These are phyloP conservation scores for Allantophomopsis lycopodina DNA, from an alignment of 2,329 filamentous ascomycete genomes.

Conservation along the genomic window DNA sequence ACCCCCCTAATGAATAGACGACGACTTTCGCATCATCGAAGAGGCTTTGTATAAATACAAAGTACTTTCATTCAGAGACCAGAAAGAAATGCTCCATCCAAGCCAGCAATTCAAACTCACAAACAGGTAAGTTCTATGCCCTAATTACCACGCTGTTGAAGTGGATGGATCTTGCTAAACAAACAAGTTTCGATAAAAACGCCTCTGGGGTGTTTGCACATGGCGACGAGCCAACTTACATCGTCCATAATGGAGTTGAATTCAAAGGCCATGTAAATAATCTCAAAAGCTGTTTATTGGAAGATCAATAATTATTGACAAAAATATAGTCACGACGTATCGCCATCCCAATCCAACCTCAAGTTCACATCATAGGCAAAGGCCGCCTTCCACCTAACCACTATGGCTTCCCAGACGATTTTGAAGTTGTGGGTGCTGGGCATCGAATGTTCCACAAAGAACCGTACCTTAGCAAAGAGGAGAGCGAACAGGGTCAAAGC, in stretches of 20 bases:
- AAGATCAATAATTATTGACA: too few species aligned
- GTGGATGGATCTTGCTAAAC: too few species aligned
- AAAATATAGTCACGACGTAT: constrained; percentile 5
- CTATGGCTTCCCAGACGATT: constrained; percentile 22
- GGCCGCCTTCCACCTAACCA: constrained; percentile 19
- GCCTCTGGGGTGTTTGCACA: too few species aligned
- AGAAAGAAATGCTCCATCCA: constrained; percentile 20
- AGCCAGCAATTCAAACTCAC: constrained; percentile 22
- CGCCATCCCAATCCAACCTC: constrained; percentile 22
- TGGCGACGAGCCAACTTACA: too few species aligned
- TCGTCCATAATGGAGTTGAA: too few species aligned
- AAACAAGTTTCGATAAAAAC: too few species aligned
- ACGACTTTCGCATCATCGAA: constrained; percentile 19
- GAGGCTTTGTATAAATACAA: constrained; percentile 21
- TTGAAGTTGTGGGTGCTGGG: constrained; percentile 23
- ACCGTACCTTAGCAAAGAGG: constrained; percentile 20
- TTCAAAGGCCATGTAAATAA: too few species aligned
- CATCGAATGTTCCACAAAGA: constrained; percentile 22
- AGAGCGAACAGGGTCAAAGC: constrained; percentile 19
- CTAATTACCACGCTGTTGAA: too few species aligned
- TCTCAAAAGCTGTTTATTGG: too few species aligned
- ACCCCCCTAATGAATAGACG: constrained; percentile 5
- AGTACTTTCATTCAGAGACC: constrained; percentile 23
- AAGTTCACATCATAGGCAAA: constrained; percentile 23
- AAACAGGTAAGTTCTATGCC: too few species aligned